Conservation (phyloP, 306 rosid genomes). For the Astragalus membranaceus region DNA sequence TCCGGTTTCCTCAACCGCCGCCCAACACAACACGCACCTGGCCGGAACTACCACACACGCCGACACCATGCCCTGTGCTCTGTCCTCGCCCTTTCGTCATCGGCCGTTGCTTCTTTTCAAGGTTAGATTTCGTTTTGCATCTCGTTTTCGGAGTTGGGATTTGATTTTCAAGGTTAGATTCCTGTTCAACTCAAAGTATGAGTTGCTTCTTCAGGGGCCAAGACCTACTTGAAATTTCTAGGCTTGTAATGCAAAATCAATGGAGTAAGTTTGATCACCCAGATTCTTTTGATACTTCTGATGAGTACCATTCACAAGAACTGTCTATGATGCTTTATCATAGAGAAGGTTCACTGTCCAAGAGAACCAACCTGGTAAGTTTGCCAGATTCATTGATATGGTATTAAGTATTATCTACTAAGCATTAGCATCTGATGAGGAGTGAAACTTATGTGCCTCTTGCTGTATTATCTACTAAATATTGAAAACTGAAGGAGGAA, state of each 20-base stretch:
- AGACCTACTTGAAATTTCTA: constrained; percentile 57
- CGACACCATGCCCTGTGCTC: no score
- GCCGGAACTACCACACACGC: no score
- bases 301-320: constrained; percentile 88
- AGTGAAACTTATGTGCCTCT: not conserved
- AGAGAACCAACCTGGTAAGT: constrained; percentile 75
- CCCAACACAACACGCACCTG: no score
- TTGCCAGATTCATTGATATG: constrained; percentile 1
- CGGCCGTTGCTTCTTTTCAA: no score
- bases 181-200: no score
- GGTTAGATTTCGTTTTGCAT: no score
- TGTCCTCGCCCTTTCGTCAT: no score
- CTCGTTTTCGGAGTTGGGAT: no score
- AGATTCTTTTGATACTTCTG: constrained; percentile 89
- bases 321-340: constrained; percentile 61
- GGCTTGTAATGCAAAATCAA: constrained; percentile 64
- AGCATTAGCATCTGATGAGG: not conserved
- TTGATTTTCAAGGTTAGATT: no score
- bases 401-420: not conserved
- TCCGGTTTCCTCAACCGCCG: no score
- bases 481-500: no score
- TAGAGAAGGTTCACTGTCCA: constrained; percentile 61
- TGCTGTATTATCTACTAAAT: no score
- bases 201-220: constrained; percentile 54
- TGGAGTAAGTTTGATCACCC: constrained; percentile 93